Conservation (phyloP, 768 basidiomycete species). For the Boletus sp. region DNA sequence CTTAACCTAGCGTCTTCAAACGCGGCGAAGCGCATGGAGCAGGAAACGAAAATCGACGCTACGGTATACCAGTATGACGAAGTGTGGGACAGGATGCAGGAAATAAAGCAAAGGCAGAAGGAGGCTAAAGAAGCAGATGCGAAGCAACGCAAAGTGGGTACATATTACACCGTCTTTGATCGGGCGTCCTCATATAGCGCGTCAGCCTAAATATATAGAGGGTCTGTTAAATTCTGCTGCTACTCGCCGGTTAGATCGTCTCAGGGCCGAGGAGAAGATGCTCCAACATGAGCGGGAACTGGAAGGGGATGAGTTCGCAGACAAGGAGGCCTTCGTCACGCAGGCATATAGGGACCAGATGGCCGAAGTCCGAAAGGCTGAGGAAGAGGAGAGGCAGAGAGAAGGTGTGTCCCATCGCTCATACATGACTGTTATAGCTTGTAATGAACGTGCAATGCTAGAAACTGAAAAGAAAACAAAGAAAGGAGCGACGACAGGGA, state of each 20-base stretch:
- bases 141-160: constrained; percentile 71
- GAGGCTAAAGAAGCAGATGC: constrained; percentile 72
- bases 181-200: constrained; percentile 10
- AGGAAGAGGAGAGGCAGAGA: constrained; percentile 85
- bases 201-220: constrained; percentile 89
- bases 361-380: constrained; percentile 84
- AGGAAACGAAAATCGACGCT: constrained; percentile 73
- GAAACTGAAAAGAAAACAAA: constrained; percentile 60
- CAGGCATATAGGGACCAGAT: constrained; percentile 97
- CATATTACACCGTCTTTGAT: neutral
- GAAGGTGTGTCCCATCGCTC: constrained; percentile 60
- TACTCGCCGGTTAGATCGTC: constrained; percentile 82
- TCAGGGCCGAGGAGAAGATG: constrained; percentile 98
- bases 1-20: constrained; percentile 61
- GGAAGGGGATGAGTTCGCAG: constrained; percentile 91
- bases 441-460: constrained; percentile 8
- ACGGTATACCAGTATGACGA: constrained; percentile 95
- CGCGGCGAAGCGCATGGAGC: constrained; percentile 69
- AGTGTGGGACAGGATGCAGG: constrained; percentile 94
- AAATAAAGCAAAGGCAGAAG: constrained; percentile 72
- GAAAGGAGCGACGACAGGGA: constrained; percentile 62
- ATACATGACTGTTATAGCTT: neutral
- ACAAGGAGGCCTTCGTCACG: constrained; percentile 97
- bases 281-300: constrained; percentile 87
- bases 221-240: constrained; percentile 75